Base-by-base conservation (phyloP, 139 green algal genomes). In the Chlamydomonas asymmetrica region DNA sequence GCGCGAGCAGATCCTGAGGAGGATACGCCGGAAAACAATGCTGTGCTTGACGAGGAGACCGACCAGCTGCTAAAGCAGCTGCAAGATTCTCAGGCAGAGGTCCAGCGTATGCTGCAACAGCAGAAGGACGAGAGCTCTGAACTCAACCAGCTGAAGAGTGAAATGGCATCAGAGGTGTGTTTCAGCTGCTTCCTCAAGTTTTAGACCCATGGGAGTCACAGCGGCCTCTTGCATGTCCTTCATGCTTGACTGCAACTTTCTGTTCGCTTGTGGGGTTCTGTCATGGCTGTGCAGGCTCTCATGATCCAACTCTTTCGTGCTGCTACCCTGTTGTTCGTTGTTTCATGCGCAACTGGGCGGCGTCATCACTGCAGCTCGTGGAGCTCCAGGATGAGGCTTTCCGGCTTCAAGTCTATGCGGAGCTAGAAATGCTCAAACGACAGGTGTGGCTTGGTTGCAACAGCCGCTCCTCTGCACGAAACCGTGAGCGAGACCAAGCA, bases 351-450 rank as follows among this genome's bases (percentile, higher is more conserved):
- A n/a, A n/a, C n/a, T n/a, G n/a, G n/a, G n/a, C n/a, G n/a, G n/a
- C n/a, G n/a, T n/a, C n/a, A n/a, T n/a, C n/a, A n/a, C 38, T 40
- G 16, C 69, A 86, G 80, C 57, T 86, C 34, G 56, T 74, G 13
- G 63, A 86, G 48, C 70, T 86, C 10, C 69, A 80, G 39, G 70
- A 86, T 8, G 80, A 86, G 29, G 65, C 71, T 6, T 86, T 75
- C 75, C 74, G 75, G 75, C 71, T 86, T 38, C 65, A 82, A 34
- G 35, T 81, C 52, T 82, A 73, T 67, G 74, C 63, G 1, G 80
- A 86, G 71, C 71, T 86, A 35, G 80, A 86, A 75, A 77, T 80
- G 74, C 71, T 77, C 7, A 77, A 77, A 34, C 59, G 71, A 0
- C 23, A 27, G 31, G 57, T 10, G 20, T 22, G 20, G 49, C 20